phyloP scores from a whole-genome alignment of 2,329 filamentous ascomycete species.

The Ophiocordyceps unilateralis region DNA sequence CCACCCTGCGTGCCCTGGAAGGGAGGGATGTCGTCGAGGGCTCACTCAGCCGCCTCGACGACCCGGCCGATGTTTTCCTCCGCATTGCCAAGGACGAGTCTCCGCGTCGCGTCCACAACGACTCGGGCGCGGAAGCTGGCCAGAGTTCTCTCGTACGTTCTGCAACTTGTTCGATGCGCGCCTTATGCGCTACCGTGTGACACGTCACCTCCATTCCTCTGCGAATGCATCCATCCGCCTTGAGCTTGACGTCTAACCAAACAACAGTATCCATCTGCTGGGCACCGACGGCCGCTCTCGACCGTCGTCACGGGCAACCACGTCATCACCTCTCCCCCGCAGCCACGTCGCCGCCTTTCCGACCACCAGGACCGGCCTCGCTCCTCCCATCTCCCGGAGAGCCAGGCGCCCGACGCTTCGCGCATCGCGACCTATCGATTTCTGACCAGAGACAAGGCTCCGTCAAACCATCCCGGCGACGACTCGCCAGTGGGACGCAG shows the following conservation, averaged over 20 bases:
- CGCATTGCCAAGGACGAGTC: slow-evolving; percentile 39
- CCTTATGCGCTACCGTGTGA: too few relatives aligned
- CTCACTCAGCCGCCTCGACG: slow-evolving; percentile 13
- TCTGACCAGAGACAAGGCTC: slow-evolving; percentile 23
- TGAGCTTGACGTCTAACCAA: neutral
- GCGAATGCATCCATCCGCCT: neutral
- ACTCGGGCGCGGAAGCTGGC: slow-evolving; percentile 14
- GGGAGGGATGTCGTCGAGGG: slow-evolving; percentile 14
- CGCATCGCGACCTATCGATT: slow-evolving; percentile 28
- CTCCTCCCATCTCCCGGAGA: slow-evolving; percentile 23
- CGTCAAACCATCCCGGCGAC: slow-evolving; percentile 20
- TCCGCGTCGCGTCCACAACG: slow-evolving; percentile 18
- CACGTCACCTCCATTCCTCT: neutral
- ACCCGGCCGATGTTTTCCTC: slow-evolving; percentile 41
- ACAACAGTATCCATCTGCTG: slow-evolving; percentile 27
- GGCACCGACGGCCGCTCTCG: slow-evolving; percentile 36
- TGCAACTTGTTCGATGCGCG: slow-evolving; percentile 2
- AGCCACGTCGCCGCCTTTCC: slow-evolving; percentile 33
- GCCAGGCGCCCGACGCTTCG: slow-evolving; percentile 20
- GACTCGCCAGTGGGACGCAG: slow-evolving; percentile 13
- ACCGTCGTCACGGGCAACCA: slow-evolving; percentile 30
- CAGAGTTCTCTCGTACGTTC: slow-evolving; percentile 29
- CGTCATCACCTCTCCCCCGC: slow-evolving; percentile 31
- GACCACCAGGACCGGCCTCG: slow-evolving; percentile 33
- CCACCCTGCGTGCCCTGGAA: slow-evolving; percentile 33